Conservation (phyloP, 1,284 basidiomycete species). For the Leccinum solheimii region DNA sequence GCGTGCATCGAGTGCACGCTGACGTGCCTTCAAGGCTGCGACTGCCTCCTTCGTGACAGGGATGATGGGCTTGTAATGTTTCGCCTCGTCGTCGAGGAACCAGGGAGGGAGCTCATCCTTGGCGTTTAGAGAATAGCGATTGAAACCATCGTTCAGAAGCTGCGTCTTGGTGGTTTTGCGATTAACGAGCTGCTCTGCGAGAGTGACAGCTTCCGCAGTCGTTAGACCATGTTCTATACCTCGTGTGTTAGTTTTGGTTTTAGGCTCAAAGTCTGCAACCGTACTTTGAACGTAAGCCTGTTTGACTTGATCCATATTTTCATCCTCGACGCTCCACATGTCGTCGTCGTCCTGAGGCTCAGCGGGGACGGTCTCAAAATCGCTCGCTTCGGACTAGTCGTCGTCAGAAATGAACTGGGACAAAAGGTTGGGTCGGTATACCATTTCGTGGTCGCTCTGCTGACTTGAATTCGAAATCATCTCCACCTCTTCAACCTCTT, state of each 20-base stretch:
- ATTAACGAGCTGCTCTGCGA: slow-evolving; percentile 93
- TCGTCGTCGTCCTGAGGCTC: slow-evolving; percentile 60
- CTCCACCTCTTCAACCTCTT: slow-evolving; percentile 36
- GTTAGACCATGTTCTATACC: slow-evolving; percentile 82
- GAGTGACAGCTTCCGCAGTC: slow-evolving; percentile 89
- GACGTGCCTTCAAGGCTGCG: slow-evolving; percentile 81
- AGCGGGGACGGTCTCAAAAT: slow-evolving; percentile 28
- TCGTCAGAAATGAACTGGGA: slow-evolving; percentile 15
- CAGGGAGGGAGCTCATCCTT: slow-evolving; percentile 92
- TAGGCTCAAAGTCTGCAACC: slow-evolving; percentile 25
- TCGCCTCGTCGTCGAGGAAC: slow-evolving; percentile 97
- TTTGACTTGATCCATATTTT: slow-evolving; percentile 77
- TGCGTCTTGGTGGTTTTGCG: slow-evolving; percentile 87
- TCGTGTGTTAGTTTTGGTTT: slow-evolving; percentile 5
- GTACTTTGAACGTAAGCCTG: slow-evolving; percentile 72
- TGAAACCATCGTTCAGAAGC: slow-evolving; percentile 95
- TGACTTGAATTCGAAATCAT: slow-evolving; percentile 16
- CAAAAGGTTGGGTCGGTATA: slow-evolving; percentile 21
- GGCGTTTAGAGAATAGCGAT: slow-evolving; percentile 86
- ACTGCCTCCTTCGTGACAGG: slow-evolving; percentile 98
- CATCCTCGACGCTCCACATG: slow-evolving; percentile 83
- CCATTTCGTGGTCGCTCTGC: slow-evolving; percentile 41
- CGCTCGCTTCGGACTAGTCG: slow-evolving; percentile 21
- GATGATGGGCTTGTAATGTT: slow-evolving; percentile 92
- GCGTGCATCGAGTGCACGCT: slow-evolving; percentile 92